phyloP scores from a whole-genome alignment of 2,329 filamentous ascomycete species.

The Verticillium alfalfae region DNA sequence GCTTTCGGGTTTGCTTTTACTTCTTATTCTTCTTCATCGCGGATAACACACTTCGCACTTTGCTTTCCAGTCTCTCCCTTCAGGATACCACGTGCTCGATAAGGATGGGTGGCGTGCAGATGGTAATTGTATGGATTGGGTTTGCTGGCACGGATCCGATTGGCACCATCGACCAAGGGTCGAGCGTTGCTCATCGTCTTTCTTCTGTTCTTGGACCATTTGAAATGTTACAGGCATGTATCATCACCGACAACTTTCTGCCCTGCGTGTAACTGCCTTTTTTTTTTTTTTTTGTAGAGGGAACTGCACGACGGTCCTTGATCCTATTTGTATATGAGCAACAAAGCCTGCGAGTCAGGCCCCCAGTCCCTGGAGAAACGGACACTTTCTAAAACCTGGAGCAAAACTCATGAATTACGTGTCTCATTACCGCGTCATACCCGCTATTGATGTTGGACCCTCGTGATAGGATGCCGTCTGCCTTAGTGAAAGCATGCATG shows the following conservation, averaged over 20 bases:
- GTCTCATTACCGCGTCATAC: not conserved
- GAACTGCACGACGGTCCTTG: not conserved
- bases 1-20: slow-evolving; percentile 3
- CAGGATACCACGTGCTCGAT: not conserved
- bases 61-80: slow-evolving; percentile 1
- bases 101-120: not conserved
- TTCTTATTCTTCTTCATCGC: slow-evolving; percentile 3
- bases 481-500: not conserved
- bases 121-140: not conserved
- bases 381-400: not conserved
- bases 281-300: no score
- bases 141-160: not conserved
- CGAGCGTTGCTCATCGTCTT: not conserved
- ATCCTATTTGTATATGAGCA: not conserved
- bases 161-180: not conserved
- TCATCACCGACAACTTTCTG: not conserved
- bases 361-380: not conserved
- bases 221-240: not conserved
- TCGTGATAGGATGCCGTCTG: not conserved
- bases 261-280: no score
- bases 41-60: slow-evolving; percentile 1
- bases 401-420: not conserved
- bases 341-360: not conserved
- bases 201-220: not conserved
- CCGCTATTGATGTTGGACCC: not conserved